These are phyloP conservation scores for Fusarium pseudonygamai DNA, from an alignment of 2,329 filamentous ascomycete genomes.

Conservation along the genomic window DNA sequence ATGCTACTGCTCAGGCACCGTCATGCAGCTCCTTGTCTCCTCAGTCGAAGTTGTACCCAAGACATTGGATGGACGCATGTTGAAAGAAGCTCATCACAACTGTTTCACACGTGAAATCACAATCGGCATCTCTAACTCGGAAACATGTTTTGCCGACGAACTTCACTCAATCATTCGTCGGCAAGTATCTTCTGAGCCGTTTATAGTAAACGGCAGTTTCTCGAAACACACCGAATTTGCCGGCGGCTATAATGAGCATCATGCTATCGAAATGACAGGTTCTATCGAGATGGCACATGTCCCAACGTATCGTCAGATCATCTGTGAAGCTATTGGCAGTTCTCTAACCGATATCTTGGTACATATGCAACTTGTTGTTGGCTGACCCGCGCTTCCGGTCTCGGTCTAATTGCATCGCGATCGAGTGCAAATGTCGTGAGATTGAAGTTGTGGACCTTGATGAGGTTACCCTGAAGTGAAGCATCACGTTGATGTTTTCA, in stretches of 20 bases:
- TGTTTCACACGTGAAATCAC: background rate
- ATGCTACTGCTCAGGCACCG: background rate
- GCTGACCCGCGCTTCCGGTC: background rate
- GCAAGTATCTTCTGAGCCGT: background rate
- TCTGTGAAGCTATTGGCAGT: background rate
- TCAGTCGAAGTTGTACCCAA: background rate
- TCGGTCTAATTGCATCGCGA: background rate
- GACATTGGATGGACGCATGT: background rate
- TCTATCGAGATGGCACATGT: background rate
- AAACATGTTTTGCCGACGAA: slow-evolving; percentile 4
- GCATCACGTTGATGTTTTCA: background rate
- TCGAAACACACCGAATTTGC: background rate
- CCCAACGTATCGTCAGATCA: slow-evolving; percentile 25
- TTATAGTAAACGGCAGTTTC: slow-evolving; percentile 4
- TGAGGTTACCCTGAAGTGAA: background rate
- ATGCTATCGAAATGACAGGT: background rate
- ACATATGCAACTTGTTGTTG: background rate
- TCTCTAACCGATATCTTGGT: background rate
- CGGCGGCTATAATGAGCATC: slow-evolving; percentile 14
- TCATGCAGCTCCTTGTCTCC: background rate
- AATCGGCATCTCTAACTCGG: background rate
- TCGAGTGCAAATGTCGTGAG: background rate
- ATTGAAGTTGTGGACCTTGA: background rate
- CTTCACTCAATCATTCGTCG: background rate
- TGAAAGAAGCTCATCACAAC: background rate